These are phyloP conservation scores for Grigorovia jiainica DNA, from an alignment of 805 yeast species.

Conservation along the genomic window DNA sequence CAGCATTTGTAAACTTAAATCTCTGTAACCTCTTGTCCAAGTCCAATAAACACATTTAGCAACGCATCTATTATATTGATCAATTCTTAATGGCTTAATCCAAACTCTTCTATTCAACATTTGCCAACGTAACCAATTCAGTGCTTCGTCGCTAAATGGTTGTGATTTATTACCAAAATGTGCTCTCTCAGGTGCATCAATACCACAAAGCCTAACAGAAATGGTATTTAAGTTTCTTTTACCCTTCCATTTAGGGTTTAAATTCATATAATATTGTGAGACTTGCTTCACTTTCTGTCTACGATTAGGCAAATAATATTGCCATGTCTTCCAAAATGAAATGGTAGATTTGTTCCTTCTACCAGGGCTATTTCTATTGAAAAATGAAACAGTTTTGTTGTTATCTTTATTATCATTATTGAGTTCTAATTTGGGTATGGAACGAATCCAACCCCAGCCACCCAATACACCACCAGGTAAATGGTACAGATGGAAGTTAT, in stretches of 20 bases:
- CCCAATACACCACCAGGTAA: slow-evolving; percentile 81
- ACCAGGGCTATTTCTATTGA: too few species aligned
- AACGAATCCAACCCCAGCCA: slow-evolving; percentile 92
- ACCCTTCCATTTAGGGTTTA: slow-evolving; percentile 21
- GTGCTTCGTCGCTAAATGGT: slow-evolving; percentile 76
- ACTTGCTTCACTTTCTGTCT: not conserved
- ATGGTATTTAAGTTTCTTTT: slow-evolving; percentile 42
- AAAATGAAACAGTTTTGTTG: too few species aligned
- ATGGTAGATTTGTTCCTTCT: not conserved
- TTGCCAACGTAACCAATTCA: slow-evolving; percentile 61
- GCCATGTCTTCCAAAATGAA: not conserved
- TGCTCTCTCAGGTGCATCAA: slow-evolving; percentile 93
- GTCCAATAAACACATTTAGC: slow-evolving; percentile 55
- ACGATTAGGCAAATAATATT: not conserved
- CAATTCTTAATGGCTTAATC: slow-evolving; percentile 70
- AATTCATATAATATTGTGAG: slow-evolving; percentile 18
- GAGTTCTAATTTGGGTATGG: slow-evolving; percentile 43
- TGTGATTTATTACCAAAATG: slow-evolving; percentile 94
- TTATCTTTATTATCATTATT: not conserved
- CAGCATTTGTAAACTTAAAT: slow-evolving; percentile 84
- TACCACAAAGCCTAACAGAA: slow-evolving; percentile 77
- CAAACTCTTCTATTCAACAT: slow-evolving; percentile 59
- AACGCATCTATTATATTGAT: slow-evolving; percentile 85
- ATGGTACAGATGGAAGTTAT: slow-evolving; percentile 85
- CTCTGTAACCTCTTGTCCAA: slow-evolving; percentile 57